Conservation (phyloP, 805 yeast genomes). For the Candida easanensis region DNA sequence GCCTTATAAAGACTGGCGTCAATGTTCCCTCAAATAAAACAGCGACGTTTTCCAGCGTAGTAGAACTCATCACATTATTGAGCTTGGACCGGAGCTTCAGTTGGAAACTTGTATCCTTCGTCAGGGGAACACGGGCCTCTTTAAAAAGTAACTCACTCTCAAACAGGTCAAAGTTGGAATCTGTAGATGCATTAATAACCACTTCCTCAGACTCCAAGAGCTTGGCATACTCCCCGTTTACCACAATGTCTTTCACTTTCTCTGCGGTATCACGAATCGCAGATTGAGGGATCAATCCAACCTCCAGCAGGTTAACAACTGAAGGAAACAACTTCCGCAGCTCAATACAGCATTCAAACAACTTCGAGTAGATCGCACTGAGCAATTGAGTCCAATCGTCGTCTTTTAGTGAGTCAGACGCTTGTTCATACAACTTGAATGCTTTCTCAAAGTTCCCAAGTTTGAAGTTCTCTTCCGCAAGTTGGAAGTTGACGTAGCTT, state of each 20-base stretch:
- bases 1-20: constrained; percentile 16
- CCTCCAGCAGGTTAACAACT: constrained; percentile 31
- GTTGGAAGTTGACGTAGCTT: constrained; percentile 43
- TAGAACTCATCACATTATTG: constrained; percentile 17
- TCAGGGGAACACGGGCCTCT: constrained; percentile 17
- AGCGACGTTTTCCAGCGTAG: constrained; percentile 10
- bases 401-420: constrained; percentile 35
- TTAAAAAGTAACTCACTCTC: constrained; percentile 25
- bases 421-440: constrained; percentile 37
- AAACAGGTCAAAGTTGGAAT: constrained; percentile 26
- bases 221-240: background rate
- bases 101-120: constrained; percentile 29
- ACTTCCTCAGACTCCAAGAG: constrained; percentile 5
- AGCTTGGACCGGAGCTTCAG: constrained; percentile 29
- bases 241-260: constrained; percentile 3
- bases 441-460: constrained; percentile 38
- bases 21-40: constrained; percentile 17
- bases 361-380: constrained; percentile 32
- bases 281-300: constrained; percentile 27
- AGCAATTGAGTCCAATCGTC: constrained; percentile 42
- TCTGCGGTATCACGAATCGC: constrained; percentile 1
- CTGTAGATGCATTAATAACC: constrained; percentile 24
- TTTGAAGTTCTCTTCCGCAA: constrained; percentile 47
- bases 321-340: constrained; percentile 33
- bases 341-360: constrained; percentile 37